phyloP scores from a whole-genome alignment of 371 early-diverging fungal species.

The Zychaea mexicana region DNA sequence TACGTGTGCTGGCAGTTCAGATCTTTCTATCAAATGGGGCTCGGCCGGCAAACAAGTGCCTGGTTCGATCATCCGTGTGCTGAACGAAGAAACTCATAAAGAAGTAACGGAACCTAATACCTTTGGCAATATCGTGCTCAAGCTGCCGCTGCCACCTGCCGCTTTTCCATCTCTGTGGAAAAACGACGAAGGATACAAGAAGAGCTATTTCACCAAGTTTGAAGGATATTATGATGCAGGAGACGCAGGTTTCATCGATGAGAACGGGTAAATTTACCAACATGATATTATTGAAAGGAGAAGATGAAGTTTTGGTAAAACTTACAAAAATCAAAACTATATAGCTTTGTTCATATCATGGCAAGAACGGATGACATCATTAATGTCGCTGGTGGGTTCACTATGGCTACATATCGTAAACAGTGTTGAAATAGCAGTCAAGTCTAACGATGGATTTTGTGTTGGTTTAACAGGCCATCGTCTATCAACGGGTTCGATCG shows the following conservation, averaged over 20 bases:
- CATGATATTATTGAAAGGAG: not conserved
- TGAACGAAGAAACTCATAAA: conserved; percentile 55
- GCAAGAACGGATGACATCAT: conserved; percentile 94
- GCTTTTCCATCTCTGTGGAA: conserved; percentile 76
- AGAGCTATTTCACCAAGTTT: conserved; percentile 77
- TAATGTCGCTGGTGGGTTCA: conserved; percentile 71
- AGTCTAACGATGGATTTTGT: too few species aligned
- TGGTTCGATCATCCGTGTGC: conserved; percentile 71
- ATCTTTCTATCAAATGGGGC: conserved; percentile 51
- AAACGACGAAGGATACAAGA: conserved; percentile 74
- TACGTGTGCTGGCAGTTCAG: conserved; percentile 60
- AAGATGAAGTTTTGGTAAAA: not conserved
- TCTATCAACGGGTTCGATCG: conserved; percentile 71
- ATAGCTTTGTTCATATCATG: conserved; percentile 71
- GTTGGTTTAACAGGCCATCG: not conserved
- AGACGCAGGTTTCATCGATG: conserved; percentile 80
- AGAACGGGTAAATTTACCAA: conserved; percentile 53
- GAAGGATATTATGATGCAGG: conserved; percentile 89
- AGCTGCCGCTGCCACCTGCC: conserved; percentile 82
- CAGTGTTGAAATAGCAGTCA: too few species aligned
- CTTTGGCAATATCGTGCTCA: conserved; percentile 79
- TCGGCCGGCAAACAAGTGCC: conserved; percentile 79
- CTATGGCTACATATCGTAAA: not conserved
- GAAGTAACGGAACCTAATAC: conserved; percentile 52
- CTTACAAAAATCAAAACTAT: not conserved